These are phyloP conservation scores for Colletotrichum euphorbiae DNA, from an alignment of 2,329 filamentous ascomycete species.

Conservation along the genomic window DNA sequence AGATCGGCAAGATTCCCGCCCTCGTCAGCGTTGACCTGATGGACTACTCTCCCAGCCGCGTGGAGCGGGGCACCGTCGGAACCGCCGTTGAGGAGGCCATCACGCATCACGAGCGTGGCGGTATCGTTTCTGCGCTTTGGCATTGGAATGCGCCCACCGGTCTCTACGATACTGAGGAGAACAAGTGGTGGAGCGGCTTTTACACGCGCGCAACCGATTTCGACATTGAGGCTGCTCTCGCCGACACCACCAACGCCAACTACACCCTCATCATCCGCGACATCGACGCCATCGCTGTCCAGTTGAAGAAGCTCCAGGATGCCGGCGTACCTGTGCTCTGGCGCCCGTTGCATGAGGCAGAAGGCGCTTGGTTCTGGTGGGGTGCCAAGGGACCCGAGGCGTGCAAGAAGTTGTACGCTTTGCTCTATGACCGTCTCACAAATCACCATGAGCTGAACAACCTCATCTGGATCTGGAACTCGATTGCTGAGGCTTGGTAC, in stretches of 20 bases:
- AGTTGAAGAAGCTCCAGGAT: constrained; percentile 56
- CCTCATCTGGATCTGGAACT: constrained; percentile 64
- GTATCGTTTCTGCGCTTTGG: constrained; percentile 61
- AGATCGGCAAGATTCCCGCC: constrained; percentile 60
- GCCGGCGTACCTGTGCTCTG: constrained; percentile 60
- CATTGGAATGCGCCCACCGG: constrained; percentile 61
- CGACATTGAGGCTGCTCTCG: constrained; percentile 56
- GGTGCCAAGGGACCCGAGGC: constrained; percentile 59
- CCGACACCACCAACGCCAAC: constrained; percentile 56
- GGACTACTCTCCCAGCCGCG: constrained; percentile 61
- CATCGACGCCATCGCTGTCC: constrained; percentile 58
- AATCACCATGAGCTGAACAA: constrained; percentile 59
- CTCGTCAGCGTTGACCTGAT: constrained; percentile 60
- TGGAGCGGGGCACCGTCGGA: constrained; percentile 53
- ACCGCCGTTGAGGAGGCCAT: constrained; percentile 61
- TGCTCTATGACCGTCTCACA: constrained; percentile 59
- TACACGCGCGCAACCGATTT: constrained; percentile 63
- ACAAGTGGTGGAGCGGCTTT: constrained; percentile 62
- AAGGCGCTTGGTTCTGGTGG: constrained; percentile 66
- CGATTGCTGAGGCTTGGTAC: constrained; percentile 58
- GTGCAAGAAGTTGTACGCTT: constrained; percentile 55
- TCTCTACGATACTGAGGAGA: constrained; percentile 57
- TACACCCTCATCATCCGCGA: constrained; percentile 60
- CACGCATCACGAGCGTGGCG: constrained; percentile 54
- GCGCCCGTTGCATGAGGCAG: constrained; percentile 62